These are phyloP conservation scores for Mallotus japonicus DNA, from an alignment of 441 rosid genomes.

Conservation along the genomic window DNA sequence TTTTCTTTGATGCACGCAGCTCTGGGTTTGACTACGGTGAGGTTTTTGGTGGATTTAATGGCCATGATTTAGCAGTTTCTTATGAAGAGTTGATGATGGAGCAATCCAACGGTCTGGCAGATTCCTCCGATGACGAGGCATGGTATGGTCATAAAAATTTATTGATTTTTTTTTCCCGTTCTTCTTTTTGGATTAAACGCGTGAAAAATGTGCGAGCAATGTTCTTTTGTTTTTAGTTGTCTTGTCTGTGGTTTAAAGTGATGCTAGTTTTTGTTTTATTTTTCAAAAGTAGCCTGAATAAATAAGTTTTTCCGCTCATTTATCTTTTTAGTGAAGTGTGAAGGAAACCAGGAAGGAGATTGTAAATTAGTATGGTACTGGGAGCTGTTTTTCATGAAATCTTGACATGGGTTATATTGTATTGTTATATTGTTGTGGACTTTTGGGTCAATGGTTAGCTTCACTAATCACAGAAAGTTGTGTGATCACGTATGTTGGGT, in stretches of 20 bases:
- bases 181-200: neutral
- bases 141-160: constrained; percentile 40
- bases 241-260: constrained; percentile 12
- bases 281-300: no score
- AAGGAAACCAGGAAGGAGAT: no score
- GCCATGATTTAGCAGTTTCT: constrained; percentile 60
- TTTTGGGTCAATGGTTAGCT: neutral
- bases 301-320: no score
- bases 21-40: constrained; percentile 66
- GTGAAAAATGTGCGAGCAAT: neutral
- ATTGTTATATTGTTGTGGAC: no score
- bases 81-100: constrained; percentile 54
- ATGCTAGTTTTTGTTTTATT: neutral
- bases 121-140: constrained; percentile 68
- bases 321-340: no score
- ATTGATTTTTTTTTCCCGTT: neutral
- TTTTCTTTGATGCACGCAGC: constrained; percentile 62
- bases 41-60: constrained; percentile 66
- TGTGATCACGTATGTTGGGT: neutral
- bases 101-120: constrained; percentile 38
- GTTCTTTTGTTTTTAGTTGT: constrained; percentile 7
- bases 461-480: neutral
- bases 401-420: no score
- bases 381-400: no score
- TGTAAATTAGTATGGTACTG: no score